A percentile compares a stretch with the other conserved stretches of the same genome.
These are phyloP conservation scores for Leccinum ambiguum DNA, from an alignment of 1,284 basidiomycete species.

Conservation along the genomic window DNA sequence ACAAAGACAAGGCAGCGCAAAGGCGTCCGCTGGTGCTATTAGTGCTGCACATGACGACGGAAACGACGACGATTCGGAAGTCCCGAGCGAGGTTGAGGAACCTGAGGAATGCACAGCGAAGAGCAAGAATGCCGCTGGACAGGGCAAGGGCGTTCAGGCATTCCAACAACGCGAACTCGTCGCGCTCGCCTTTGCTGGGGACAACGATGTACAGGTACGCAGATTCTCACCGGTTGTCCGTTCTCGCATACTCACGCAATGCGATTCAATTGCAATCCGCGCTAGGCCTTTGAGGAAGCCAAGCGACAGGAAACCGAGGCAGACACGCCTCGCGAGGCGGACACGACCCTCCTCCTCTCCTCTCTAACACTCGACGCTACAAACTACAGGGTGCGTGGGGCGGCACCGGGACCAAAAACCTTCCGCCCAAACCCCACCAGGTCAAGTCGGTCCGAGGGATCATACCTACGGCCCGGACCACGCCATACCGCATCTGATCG, in stretches of 20 bases:
- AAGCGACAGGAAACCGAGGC: conserved; percentile 79
- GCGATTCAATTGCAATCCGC: not conserved
- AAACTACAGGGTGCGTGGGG: conserved; percentile 83
- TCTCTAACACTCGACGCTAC: not conserved
- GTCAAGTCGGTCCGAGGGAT: conserved; percentile 85
- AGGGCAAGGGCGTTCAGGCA: conserved; percentile 46
- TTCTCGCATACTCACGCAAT: conserved; percentile 6
- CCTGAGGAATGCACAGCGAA: too few species aligned
- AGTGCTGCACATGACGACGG: conserved; percentile 29
- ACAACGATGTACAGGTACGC: conserved; percentile 86
- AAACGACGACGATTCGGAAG: conserved; percentile 44
- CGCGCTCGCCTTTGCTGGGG: conserved; percentile 93
- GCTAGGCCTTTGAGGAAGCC: conserved; percentile 81
- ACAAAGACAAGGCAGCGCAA: conserved; percentile 4
- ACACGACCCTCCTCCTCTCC: conserved; percentile 54
- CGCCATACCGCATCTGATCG: conserved; percentile 85
- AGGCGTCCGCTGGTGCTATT: conserved; percentile 12
- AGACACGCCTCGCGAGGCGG: conserved; percentile 50
- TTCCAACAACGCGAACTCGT: conserved; percentile 91
- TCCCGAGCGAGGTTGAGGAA: too few species aligned
- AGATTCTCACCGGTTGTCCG: not conserved
- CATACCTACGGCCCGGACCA: conserved; percentile 79
- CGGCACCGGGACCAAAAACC: conserved; percentile 69
- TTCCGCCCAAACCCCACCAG: conserved; percentile 58
- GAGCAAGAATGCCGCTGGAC: too few species aligned